Base-by-base conservation (phyloP, 441 rosid genomes). In the Populus hybrid region DNA sequence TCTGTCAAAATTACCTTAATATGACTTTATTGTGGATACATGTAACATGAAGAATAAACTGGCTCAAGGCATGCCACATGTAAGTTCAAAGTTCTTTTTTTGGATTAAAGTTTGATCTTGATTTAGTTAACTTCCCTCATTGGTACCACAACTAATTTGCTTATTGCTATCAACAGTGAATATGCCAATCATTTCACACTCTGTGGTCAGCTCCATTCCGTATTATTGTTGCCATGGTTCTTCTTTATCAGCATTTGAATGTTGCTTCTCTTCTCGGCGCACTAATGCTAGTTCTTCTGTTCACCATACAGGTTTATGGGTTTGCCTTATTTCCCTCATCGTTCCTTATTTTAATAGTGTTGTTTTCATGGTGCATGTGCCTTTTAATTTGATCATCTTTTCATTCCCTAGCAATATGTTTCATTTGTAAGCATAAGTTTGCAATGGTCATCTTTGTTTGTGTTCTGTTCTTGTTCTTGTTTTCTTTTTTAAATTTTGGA, bases 161-260 rank as follows among this genome's bases (percentile, higher is more conserved):
- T 80, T 20, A 9, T 75, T 69, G 82, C 46, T 74, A 81, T 83
- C 69, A 26, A 80, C 91, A 93, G 94, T 94, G 91, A 93, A 59
- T 90, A 80, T 91, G 93, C 79, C 99, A 97, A 86, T 86, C 94
- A 72, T 97, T 97, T 85, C 99, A 97, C 84, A 89, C 93, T 81
- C 68, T 97, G 82, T 97, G 99, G 99, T 97, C 99, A 79, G 99
- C 99, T 84, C 99, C 99, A 46, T 92, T 97, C 85, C 98, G 99
- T 42, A 94, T 97, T 46, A 71, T 76, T 71, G 63, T 95, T 80
- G 88, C 99, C 21, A 74, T 97, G 93, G 84, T 95, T 76, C 94
- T 97, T 78, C 95, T 97, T 40, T 97, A 89, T 81, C 87, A 87
- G 80, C 89, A 97, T 77, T 78, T 97, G 82, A 97, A 97, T 21